phyloP scores from a whole-genome alignment of 176 grass and related monocot genomes.

The Sorghum bicolor region Sorghum_bicolor_NCBIv3 NC_012872.2:58537501-58538000 shows the following conservation, averaged over 20 bases:
- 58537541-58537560: background rate
- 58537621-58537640: background rate
- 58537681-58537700: background rate
- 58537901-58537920: background rate
- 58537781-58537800: background rate
- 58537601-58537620: background rate
- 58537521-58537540: background rate
- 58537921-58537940: background rate
- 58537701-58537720: background rate
- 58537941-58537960: background rate
- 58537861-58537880: constrained; percentile 65
- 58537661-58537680: background rate
- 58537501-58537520: background rate
- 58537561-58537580: background rate
- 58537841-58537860: constrained; percentile 97
- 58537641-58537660: background rate
- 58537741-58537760: background rate
- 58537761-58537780: background rate
- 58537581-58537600: background rate
- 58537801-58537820: constrained; percentile 78
- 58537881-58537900: background rate
- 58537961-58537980: background rate
- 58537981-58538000: background rate
- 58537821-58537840: constrained; percentile 92
- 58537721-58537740: background rate